A percentile compares a stretch with the other conserved stretches of the same genome.
phyloP scores from a whole-genome alignment of 2,329 filamentous ascomycete species.

The Coleophoma crateriformis region DNA sequence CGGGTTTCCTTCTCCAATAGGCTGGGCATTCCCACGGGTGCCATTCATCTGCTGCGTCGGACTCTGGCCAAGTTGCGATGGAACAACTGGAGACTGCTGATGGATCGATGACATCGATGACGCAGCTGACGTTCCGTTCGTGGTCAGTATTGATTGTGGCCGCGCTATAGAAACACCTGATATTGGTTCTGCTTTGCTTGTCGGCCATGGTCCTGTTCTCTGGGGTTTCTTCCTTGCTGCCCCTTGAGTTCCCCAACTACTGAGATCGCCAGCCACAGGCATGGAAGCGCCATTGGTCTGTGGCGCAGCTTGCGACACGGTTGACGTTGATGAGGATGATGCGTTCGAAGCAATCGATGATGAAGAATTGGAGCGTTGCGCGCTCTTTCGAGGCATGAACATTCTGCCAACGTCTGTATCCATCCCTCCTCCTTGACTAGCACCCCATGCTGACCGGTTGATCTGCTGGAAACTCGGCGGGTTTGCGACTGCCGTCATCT shows the following conservation, averaged over 20 bases:
- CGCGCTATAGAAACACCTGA: slow-evolving; percentile 56
- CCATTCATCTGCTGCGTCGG: slow-evolving; percentile 53
- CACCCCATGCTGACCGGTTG: slow-evolving; percentile 60
- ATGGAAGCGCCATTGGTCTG: slow-evolving; percentile 52
- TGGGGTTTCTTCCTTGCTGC: slow-evolving; percentile 42
- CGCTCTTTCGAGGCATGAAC: slow-evolving; percentile 82
- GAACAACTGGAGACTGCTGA: slow-evolving; percentile 51
- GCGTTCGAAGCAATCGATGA: slow-evolving; percentile 71
- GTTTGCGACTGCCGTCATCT: slow-evolving; percentile 64
- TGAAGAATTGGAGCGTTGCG: slow-evolving; percentile 84
- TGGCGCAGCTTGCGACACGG: slow-evolving; percentile 54
- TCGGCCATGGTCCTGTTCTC: slow-evolving; percentile 53
- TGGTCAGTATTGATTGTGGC: slow-evolving; percentile 54
- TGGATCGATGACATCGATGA: slow-evolving; percentile 59
- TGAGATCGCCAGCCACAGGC: slow-evolving; percentile 16
- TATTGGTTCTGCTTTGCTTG: slow-evolving; percentile 59
- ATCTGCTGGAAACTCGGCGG: slow-evolving; percentile 58
- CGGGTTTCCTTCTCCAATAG: slow-evolving; percentile 54
- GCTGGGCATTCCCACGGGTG: slow-evolving; percentile 30
- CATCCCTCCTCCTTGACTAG: slow-evolving; percentile 63
- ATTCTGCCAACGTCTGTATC: slow-evolving; percentile 79
- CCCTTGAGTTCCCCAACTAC: slow-evolving; percentile 29
- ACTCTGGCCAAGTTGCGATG: slow-evolving; percentile 62
- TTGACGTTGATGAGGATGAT: slow-evolving; percentile 55
- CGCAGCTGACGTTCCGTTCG: slow-evolving; percentile 51